Evolutionary conservation across 1,139 yeast genomes (phyloP).

Genomic region (Entelexis paramagnoliae): DNA sequence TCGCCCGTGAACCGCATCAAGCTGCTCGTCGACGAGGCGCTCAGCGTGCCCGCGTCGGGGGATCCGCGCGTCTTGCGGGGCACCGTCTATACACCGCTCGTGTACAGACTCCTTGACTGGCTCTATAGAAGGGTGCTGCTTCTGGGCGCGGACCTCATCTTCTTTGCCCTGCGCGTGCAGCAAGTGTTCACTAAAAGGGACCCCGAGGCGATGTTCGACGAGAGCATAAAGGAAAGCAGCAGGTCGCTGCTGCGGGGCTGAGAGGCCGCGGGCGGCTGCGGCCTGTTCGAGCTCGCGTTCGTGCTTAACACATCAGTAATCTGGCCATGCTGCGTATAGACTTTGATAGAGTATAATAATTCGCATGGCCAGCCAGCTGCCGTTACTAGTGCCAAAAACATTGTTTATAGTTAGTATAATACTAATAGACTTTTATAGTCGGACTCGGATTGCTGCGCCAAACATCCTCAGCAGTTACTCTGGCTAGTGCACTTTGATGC

Average conservation of each 20-base stretch:
- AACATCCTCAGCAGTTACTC: too few relatives aligned
- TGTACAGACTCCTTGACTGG: conserved; percentile 25
- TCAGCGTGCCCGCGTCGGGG: conserved; percentile 24
- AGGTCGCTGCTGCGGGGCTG: neutral
- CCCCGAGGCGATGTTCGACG: conserved; percentile 25
- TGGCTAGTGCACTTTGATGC: too few relatives aligned
- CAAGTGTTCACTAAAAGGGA: conserved; percentile 29
- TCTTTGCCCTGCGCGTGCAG: conserved; percentile 36
- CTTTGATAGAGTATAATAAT: too few relatives aligned
- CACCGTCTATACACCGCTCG: conserved; percentile 10
- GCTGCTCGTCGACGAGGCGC: conserved; percentile 39
- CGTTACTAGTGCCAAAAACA: too few relatives aligned
- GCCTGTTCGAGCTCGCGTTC: too few relatives aligned
- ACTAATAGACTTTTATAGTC: too few relatives aligned
- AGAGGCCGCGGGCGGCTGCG: too few relatives aligned
- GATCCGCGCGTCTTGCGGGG: neutral
- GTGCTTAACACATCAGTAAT: too few relatives aligned
- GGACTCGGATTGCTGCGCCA: too few relatives aligned
- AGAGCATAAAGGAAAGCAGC: neutral
- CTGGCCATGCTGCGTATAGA: too few relatives aligned
- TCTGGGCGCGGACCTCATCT: conserved; percentile 39
- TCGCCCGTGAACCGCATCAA: conserved; percentile 66
- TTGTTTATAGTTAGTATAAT: too few relatives aligned
- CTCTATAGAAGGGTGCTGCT: conserved; percentile 36
- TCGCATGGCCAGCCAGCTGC: too few relatives aligned